Conservation (phyloP, 2,329 filamentous ascomycete genomes). For the Sarocladium kiliense region DNA sequence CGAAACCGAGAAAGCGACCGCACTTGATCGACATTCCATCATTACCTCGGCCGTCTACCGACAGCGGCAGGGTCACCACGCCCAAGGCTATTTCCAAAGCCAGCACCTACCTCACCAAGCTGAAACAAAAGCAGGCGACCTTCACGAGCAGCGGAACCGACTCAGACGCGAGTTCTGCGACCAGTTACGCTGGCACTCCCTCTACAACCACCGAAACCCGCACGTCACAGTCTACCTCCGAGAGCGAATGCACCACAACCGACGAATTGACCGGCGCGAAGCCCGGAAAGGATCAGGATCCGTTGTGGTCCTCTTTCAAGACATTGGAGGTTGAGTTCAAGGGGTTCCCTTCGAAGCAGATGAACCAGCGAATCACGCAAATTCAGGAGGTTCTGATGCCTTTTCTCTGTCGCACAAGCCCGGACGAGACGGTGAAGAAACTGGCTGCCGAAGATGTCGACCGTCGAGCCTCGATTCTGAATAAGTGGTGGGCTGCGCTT, state of each 20-base stretch:
- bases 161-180: slow-evolving; percentile 40
- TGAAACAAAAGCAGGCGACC: slow-evolving; percentile 41
- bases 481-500: slow-evolving; percentile 85
- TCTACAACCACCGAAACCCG: slow-evolving; percentile 29
- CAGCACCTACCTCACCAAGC: slow-evolving; percentile 44
- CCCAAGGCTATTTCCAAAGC: slow-evolving; percentile 18
- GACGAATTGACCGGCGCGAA: slow-evolving; percentile 43
- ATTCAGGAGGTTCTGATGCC: slow-evolving; percentile 69
- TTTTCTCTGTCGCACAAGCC: slow-evolving; percentile 66
- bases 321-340: slow-evolving; percentile 42
- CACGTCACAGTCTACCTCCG: slow-evolving; percentile 33
- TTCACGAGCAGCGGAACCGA: slow-evolving; percentile 31
- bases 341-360: slow-evolving; percentile 68
- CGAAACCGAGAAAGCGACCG: slow-evolving; percentile 22
- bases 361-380: slow-evolving; percentile 66
- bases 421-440: slow-evolving; percentile 58
- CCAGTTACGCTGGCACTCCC: slow-evolving; percentile 38
- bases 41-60: background rate
- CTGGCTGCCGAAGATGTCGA: slow-evolving; percentile 80
- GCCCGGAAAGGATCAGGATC: slow-evolving; percentile 37
- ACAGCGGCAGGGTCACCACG: slow-evolving; percentile 9
- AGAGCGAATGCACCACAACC: slow-evolving; percentile 31
- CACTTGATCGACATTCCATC: slow-evolving; percentile 15
- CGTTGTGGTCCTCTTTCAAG: slow-evolving; percentile 51
- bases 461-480: slow-evolving; percentile 69